phyloP scores from a whole-genome alignment of 495 filamentous ascomycete genomes.

The Neurospora sp. region DNA sequence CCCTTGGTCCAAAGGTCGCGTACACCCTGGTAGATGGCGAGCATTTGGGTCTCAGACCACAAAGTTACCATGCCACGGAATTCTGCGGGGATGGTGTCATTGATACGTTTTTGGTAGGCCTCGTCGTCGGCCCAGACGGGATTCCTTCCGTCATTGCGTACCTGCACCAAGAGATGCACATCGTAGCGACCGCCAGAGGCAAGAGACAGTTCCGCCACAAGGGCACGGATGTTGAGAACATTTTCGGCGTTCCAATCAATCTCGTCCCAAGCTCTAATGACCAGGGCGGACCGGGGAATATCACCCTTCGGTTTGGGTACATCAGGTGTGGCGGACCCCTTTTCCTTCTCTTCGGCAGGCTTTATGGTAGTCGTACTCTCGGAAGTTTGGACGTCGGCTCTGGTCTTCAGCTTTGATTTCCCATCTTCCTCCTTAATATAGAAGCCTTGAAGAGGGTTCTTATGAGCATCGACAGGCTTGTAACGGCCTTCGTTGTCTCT shows the following conservation, averaged over 20 bases:
- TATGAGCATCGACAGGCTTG: conserved; percentile 25
- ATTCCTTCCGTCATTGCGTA: conserved; percentile 52
- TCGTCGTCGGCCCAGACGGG: conserved; percentile 55
- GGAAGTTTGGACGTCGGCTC: conserved; percentile 34
- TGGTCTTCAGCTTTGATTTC: background rate
- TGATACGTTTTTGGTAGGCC: conserved; percentile 48
- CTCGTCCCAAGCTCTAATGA: conserved; percentile 66
- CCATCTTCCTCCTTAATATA: conserved; percentile 24
- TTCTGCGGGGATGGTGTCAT: conserved; percentile 66
- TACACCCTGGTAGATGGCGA: conserved; percentile 72
- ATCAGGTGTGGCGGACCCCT: background rate
- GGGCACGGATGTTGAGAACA: conserved; percentile 57
- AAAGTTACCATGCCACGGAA: conserved; percentile 82
- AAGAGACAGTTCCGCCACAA: conserved; percentile 67
- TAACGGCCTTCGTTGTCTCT: conserved; percentile 64
- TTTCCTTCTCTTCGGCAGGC: background rate
- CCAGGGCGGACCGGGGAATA: conserved; percentile 54
- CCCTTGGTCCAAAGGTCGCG: conserved; percentile 61
- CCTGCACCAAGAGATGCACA: conserved; percentile 69
- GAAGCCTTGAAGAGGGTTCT: conserved; percentile 33
- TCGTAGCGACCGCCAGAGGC: conserved; percentile 73
- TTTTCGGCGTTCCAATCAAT: conserved; percentile 61
- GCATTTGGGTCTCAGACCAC: conserved; percentile 90
- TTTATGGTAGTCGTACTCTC: background rate
- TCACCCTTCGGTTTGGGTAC: conserved; percentile 14